Evolutionary conservation across 345 rosid species (phyloP).

Genomic region (Acer yangbiense): DNA sequence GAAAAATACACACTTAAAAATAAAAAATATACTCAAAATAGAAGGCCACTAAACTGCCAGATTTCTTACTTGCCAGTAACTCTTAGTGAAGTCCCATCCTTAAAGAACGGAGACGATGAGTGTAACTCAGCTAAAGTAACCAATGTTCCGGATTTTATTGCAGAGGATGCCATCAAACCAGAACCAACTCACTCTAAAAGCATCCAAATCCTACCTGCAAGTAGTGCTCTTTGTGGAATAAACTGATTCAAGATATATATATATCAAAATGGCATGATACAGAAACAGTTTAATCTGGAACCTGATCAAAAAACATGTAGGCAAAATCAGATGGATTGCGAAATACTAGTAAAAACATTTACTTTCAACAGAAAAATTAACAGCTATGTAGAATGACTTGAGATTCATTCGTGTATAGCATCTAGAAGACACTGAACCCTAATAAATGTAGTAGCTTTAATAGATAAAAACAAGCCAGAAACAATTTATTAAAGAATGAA

Average conservation of each 20-base stretch:
- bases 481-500: not conserved
- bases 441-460: not conserved
- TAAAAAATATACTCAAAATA: not conserved
- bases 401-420: not conserved
- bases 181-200: not conserved
- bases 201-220: constrained; percentile 1
- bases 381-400: not conserved
- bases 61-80: constrained; percentile 52
- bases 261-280: not conserved
- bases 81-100: constrained; percentile 52
- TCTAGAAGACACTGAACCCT: not conserved
- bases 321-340: not conserved
- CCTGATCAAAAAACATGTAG: not conserved
- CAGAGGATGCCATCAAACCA: constrained; percentile 32
- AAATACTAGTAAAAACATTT: not conserved
- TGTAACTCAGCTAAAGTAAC: constrained; percentile 40
- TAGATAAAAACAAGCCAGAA: not conserved
- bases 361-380: not conserved
- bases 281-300: not conserved
- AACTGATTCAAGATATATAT: not conserved
- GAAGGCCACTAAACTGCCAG: not conserved
- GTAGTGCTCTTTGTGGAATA: not conserved
- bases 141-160: constrained; percentile 44
- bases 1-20: not conserved
- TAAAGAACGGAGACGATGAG: constrained; percentile 42